These are phyloP conservation scores for Suhomyces bokatorum DNA, from an alignment of 1,139 yeast species.

Conservation along the genomic window DNA sequence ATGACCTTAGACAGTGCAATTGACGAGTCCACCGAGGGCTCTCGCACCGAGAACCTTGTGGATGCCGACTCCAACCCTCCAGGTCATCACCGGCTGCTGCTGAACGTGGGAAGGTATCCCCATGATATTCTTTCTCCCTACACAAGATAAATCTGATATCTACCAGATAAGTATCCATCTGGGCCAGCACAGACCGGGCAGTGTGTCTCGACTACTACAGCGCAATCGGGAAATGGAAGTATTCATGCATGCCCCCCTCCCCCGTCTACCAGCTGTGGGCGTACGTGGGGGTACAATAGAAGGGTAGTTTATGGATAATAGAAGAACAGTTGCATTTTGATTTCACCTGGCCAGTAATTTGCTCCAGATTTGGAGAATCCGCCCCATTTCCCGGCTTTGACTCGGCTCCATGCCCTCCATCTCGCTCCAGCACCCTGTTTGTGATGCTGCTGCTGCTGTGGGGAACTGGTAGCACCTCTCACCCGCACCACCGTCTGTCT, in stretches of 20 bases:
- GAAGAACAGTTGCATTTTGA: not conserved
- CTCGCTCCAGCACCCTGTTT: too few species aligned
- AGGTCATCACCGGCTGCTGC: conserved; percentile 16
- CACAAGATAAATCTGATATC: conserved; percentile 1
- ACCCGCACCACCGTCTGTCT: not conserved
- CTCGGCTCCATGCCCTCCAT: too few species aligned
- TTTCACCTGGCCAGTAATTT: not conserved
- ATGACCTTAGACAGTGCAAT: conserved; percentile 15
- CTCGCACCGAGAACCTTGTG: conserved; percentile 11
- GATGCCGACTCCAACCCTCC: conserved; percentile 14
- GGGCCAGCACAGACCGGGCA: not conserved
- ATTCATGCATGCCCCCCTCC: not conserved
- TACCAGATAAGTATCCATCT: too few species aligned
- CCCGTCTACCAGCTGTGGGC: not conserved
- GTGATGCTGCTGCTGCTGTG: not conserved
- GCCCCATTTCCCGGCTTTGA: too few species aligned
- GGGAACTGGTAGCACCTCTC: not conserved
- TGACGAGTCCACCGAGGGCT: conserved; percentile 13
- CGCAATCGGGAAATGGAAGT: not conserved
- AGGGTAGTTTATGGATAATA: conserved; percentile 1
- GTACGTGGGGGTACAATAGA: conserved; percentile 1
- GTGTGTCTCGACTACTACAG: not conserved
- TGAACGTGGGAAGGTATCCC: conserved; percentile 21
- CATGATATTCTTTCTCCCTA: conserved; percentile 19
- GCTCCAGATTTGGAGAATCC: not conserved